Conservation (phyloP, 495 filamentous ascomycete genomes). For the Venustampulla echinocandica region DNA sequence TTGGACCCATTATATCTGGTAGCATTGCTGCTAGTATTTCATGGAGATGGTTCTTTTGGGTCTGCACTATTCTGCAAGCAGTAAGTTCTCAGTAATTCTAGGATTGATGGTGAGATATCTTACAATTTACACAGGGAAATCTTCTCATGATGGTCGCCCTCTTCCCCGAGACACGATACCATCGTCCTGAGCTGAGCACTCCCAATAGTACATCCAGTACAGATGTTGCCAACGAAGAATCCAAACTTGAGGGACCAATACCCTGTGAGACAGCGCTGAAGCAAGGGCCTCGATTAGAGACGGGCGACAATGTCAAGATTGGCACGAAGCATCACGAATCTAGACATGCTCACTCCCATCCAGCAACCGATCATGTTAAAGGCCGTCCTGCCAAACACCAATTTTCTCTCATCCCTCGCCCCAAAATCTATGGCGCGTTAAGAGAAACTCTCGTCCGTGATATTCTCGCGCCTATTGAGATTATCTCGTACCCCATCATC, state of each 20-base stretch:
- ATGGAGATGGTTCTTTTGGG: slow-evolving; percentile 58
- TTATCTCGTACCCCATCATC: slow-evolving; percentile 53
- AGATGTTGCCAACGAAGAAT: neutral
- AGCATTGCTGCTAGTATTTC: slow-evolving; percentile 48
- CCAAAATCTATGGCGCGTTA: slow-evolving; percentile 21
- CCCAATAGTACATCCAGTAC: neutral
- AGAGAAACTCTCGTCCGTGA: slow-evolving; percentile 25
- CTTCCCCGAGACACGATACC: slow-evolving; percentile 54
- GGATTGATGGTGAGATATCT: too few species aligned
- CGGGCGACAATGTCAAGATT: too few species aligned
- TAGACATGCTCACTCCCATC: too few species aligned
- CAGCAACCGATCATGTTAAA: slow-evolving; percentile 29
- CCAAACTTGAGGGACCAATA: too few species aligned
- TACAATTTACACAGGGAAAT: too few species aligned
- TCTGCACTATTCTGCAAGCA: slow-evolving; percentile 27
- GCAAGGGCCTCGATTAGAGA: too few species aligned
- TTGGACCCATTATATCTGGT: slow-evolving; percentile 56
- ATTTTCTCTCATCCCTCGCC: slow-evolving; percentile 34
- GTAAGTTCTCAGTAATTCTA: slow-evolving; percentile 15
- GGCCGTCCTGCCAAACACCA: slow-evolving; percentile 45
- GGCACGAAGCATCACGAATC: neutral
- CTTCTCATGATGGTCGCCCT: slow-evolving; percentile 33
- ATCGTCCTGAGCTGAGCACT: slow-evolving; percentile 26
- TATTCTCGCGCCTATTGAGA: slow-evolving; percentile 43
- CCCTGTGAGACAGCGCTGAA: too few species aligned